Conservation (phyloP, 2,329 filamentous ascomycete species). For the Cladorrhinum sp. region DNA sequence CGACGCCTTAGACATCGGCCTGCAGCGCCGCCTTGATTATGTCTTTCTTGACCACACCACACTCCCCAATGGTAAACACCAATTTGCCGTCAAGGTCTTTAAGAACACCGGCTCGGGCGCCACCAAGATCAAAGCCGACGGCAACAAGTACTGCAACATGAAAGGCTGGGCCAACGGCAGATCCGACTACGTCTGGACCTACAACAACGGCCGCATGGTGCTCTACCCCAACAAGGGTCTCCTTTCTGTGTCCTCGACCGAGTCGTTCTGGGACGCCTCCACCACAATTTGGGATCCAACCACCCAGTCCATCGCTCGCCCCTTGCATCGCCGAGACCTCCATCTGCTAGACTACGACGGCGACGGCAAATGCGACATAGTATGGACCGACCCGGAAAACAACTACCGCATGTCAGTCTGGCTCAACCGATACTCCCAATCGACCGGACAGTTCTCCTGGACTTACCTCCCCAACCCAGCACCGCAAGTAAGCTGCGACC, state of each 20-base stretch:
- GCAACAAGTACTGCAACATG: slow-evolving; percentile 18
- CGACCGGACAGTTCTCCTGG: not conserved
- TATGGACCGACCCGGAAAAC: not conserved
- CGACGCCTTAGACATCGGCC: not conserved
- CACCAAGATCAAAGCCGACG: slow-evolving; percentile 13
- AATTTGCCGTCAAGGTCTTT: slow-evolving; percentile 1
- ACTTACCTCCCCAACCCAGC: not conserved
- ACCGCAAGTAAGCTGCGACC: not conserved
- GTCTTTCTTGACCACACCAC: slow-evolving; percentile 10
- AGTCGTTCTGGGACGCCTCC: slow-evolving; percentile 9
- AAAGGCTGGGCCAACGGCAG: slow-evolving; percentile 1
- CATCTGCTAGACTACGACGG: slow-evolving; percentile 19
- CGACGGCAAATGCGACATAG: slow-evolving; percentile 19
- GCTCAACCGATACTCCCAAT: slow-evolving; percentile 9
- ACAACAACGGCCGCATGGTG: slow-evolving; percentile 11
- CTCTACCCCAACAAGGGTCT: slow-evolving; percentile 1
- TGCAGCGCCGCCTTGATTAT: slow-evolving; percentile 10
- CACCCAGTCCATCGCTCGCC: not conserved
- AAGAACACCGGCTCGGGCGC: slow-evolving; percentile 4
- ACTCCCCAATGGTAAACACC: not conserved
- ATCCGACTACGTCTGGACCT: slow-evolving; percentile 13
- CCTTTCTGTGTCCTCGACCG: not conserved
- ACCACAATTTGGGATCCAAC: not conserved
- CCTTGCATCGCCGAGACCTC: slow-evolving; percentile 9
- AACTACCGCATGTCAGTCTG: not conserved